A percentile compares a stretch with the other conserved stretches of the same genome.
Evolutionary conservation across 1,284 basidiomycete genomes (phyloP).

Genomic region (Trichosporon inkin): DNA sequence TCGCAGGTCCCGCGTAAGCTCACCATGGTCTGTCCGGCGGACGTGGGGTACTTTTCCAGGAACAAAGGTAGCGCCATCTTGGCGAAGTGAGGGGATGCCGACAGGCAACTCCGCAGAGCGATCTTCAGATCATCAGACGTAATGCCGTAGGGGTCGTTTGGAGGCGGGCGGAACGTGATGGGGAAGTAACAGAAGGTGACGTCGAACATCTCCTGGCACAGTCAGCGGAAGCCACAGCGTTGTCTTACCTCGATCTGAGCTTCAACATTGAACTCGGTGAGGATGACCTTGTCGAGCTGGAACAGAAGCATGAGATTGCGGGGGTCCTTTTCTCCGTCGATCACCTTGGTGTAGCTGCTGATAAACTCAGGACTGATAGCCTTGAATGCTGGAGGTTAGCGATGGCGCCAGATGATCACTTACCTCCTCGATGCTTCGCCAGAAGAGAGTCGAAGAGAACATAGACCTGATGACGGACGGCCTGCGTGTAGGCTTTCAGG

Average conservation of each 20-base stretch:
- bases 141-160: slow-evolving; percentile 91
- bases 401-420: slow-evolving; percentile 19
- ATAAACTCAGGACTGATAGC: slow-evolving; percentile 67
- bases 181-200: slow-evolving; percentile 98
- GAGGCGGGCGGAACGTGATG: slow-evolving; percentile 91
- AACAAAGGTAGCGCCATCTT: slow-evolving; percentile 80
- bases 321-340: slow-evolving; percentile 95
- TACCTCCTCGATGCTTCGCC: slow-evolving; percentile 67
- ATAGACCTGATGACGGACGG: slow-evolving; percentile 76
- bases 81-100: slow-evolving; percentile 77
- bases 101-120: slow-evolving; percentile 65
- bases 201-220: slow-evolving; percentile 76
- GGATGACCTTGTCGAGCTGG: slow-evolving; percentile 74
- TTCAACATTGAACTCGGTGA: slow-evolving; percentile 80
- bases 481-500: slow-evolving; percentile 76
- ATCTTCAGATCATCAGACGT: slow-evolving; percentile 78
- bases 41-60: slow-evolving; percentile 84
- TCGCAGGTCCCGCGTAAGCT: slow-evolving; percentile 12
- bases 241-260: slow-evolving; percentile 66
- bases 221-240: background rate
- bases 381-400: slow-evolving; percentile 58
- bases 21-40: slow-evolving; percentile 79
- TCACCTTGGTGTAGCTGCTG: slow-evolving; percentile 69
- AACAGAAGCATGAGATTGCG: slow-evolving; percentile 89
- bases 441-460: slow-evolving; percentile 76